A percentile compares a stretch with the other conserved stretches of the same genome.
Evolutionary conservation across 2,329 filamentous ascomycete species (phyloP).

Genomic region (Diaporthe australafricana): DNA sequence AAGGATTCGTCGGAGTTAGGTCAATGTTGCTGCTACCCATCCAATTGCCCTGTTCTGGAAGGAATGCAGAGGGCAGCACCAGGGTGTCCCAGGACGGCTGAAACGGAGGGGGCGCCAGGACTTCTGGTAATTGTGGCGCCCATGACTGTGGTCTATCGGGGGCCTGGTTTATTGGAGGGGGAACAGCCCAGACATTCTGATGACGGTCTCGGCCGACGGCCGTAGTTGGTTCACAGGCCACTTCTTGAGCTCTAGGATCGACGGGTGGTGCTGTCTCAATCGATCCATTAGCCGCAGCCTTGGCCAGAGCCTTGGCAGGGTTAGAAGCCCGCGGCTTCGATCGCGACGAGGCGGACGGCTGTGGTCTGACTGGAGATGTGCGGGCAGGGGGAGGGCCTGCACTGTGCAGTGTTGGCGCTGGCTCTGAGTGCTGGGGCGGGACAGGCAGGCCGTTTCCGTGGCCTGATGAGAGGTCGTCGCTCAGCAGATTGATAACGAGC

Average conservation of each 20-base stretch:
- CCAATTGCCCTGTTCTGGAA: neutral
- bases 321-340: neutral
- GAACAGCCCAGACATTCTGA: neutral
- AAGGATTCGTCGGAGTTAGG: neutral
- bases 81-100: neutral
- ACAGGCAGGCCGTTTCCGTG: neutral
- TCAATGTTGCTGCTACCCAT: neutral
- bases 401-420: neutral
- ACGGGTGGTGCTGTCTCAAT: too few relatives aligned
- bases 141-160: neutral
- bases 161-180: neutral
- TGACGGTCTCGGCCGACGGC: neutral
- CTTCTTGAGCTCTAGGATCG: neutral
- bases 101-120: neutral
- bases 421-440: neutral
- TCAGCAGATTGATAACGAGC: neutral
- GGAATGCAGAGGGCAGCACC: neutral
- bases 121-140: neutral
- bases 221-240: neutral
- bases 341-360: neutral
- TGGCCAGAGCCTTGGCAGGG: constrained; percentile 15
- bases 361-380: neutral
- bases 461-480: neutral
- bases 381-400: neutral
- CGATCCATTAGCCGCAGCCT: constrained; percentile 10